These are phyloP conservation scores for Chionographis japonica DNA, from an alignment of 106 monocot species.

Conservation along the genomic window DNA sequence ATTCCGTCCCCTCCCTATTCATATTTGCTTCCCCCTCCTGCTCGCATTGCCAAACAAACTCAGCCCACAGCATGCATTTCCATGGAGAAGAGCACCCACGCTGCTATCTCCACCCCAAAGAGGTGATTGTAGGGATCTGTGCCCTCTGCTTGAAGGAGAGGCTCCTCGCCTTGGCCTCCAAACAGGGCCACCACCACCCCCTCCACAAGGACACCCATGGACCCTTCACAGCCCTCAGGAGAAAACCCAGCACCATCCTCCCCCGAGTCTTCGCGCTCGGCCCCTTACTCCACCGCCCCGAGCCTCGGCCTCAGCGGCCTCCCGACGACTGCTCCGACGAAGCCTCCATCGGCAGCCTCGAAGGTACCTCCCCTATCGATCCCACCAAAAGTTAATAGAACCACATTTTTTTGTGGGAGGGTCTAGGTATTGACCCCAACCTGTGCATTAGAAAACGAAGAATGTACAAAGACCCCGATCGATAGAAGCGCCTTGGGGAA, in stretches of 20 bases:
- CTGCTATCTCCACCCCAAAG: conserved; percentile 46
- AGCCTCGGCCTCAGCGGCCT: not conserved
- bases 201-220: not conserved
- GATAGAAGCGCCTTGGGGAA: no score
- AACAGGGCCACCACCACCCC: conserved; percentile 13
- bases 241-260: conserved; percentile 6
- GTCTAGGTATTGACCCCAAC: no score
- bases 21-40: no score
- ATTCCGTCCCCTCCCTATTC: no score
- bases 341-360: conserved; percentile 22
- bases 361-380: conserved; percentile 18
- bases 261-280: conserved; percentile 24
- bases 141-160: conserved; percentile 48
- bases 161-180: conserved; percentile 45
- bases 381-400: no score
- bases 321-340: conserved; percentile 2
- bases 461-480: no score
- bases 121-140: conserved; percentile 37
- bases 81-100: conserved; percentile 6
- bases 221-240: not conserved
- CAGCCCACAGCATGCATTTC: not conserved
- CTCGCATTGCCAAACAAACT: no score
- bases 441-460: no score
- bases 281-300: conserved; percentile 22
- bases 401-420: no score